phyloP scores from a whole-genome alignment of 192 early-diverging fungal genomes.

The Coemansia sp. region DNA sequence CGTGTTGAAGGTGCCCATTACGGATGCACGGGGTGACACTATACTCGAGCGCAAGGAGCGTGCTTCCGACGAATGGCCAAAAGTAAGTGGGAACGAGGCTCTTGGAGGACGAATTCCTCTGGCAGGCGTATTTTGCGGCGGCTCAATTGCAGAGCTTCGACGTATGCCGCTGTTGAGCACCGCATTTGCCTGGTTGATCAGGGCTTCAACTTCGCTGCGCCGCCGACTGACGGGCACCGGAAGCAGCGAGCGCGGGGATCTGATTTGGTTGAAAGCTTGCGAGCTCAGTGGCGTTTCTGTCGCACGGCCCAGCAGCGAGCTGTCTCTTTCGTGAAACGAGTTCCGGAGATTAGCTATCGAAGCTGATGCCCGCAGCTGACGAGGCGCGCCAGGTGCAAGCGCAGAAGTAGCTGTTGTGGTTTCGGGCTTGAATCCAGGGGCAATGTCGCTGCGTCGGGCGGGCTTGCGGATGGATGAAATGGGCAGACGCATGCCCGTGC shows the following conservation, averaged over 20 bases:
- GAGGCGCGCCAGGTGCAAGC: background rate
- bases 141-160: background rate
- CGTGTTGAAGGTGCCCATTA: slow-evolving; percentile 5
- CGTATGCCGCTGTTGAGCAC: slow-evolving; percentile 22
- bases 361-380: slow-evolving; percentile 13
- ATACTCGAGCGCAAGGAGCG: slow-evolving; percentile 1
- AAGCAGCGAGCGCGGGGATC: background rate
- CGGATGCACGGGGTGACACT: slow-evolving; percentile 19
- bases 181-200: slow-evolving; percentile 49
- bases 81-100: slow-evolving; percentile 36
- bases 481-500: background rate
- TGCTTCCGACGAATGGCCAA: background rate
- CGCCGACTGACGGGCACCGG: slow-evolving; percentile 19
- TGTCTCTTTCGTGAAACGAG: slow-evolving; percentile 5
- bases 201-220: slow-evolving; percentile 45
- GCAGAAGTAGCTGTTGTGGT: background rate
- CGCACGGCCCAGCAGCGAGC: background rate
- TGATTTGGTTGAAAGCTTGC: background rate
- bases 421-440: background rate
- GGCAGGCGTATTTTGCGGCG: background rate
- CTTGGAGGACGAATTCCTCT: slow-evolving; percentile 31
- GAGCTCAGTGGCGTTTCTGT: background rate
- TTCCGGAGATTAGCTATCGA: slow-evolving; percentile 6
- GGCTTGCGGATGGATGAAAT: slow-evolving; percentile 3
- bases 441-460: slow-evolving; percentile 23